phyloP scores from a whole-genome alignment of 306 rosid genomes.

The Sicyos edulis region DNA sequence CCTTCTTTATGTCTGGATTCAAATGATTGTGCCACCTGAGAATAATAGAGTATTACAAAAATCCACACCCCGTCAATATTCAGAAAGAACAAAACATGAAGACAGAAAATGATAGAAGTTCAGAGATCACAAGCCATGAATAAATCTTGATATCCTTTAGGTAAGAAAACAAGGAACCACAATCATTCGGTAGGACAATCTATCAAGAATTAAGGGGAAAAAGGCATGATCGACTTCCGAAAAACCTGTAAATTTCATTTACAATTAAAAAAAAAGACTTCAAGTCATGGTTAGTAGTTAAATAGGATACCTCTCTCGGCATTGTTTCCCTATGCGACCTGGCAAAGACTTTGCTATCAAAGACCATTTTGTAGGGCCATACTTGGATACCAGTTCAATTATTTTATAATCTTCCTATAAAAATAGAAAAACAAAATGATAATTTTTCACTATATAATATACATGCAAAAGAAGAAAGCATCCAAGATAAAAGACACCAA shows the following conservation, averaged over 20 bases:
- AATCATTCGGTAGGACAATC: neutral
- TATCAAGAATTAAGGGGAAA: neutral
- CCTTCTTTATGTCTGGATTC: slow-evolving; percentile 91
- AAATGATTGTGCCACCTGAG: slow-evolving; percentile 99
- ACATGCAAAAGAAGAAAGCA: slow-evolving; percentile 22
- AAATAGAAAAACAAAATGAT: slow-evolving; percentile 1
- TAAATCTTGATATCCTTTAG: neutral
- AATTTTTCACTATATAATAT: neutral
- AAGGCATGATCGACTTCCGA: neutral
- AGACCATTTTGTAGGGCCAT: slow-evolving; percentile 97
- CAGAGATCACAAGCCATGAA: neutral
- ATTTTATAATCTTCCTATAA: slow-evolving; percentile 91
- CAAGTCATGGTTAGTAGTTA: neutral
- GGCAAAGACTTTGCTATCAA: slow-evolving; percentile 90
- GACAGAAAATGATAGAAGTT: neutral
- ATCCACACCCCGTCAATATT: neutral
- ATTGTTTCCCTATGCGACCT: slow-evolving; percentile 98
- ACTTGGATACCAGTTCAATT: slow-evolving; percentile 61
- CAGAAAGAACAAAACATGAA: neutral
- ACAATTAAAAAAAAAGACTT: neutral
- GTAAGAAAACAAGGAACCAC: neutral
- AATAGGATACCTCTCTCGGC: slow-evolving; percentile 77
- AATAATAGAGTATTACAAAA: slow-evolving; percentile 15
- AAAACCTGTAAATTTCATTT: slow-evolving; percentile 1
- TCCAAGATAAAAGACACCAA: slow-evolving; percentile 15